Base-by-base conservation (phyloP, 441 rosid species). In the Mallotus japonicus region DNA sequence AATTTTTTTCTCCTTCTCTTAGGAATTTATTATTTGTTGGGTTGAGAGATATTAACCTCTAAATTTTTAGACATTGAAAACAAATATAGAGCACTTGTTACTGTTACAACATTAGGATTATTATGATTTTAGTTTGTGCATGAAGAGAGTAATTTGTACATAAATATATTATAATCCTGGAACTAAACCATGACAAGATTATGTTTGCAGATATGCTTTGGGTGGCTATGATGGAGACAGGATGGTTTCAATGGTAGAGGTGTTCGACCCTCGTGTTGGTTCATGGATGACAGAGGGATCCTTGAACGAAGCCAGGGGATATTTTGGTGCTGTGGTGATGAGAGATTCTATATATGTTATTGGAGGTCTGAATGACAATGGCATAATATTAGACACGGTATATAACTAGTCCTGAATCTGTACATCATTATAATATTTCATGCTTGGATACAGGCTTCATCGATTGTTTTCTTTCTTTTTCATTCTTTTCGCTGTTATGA, bases 181-280 rank as follows among this genome's bases (percentile, higher is more conserved):
- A 49, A 37, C 15, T 40, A 17, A 47, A 71, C 47, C 54, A 59
- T 8, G 53, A 24, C 28, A 68, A 59, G n/a, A 16, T 32, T 32
- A 58, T 56, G 63, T 32, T 62, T 67, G 78, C 71, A 85, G 88
- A 53, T 81, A 83, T 73, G 86, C 84, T 16, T 54, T 80, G 8
- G 88, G 84, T 32, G 86, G 88, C n/a, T 77, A 65, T 73, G 77
- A 80, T 72, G 88, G 86, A 47, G 50, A 32, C 8, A 61, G 14
- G n/a, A 85, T 77, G 83, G 76, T 75, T n/a, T 66, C 83, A 15
- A 70, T 79, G 9, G 81, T 83, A 5, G 86, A 85, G 72, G 62
- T 81, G 12, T 81, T 72, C 16, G 88, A 85, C 24, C 88, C 88
- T 17, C 82, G 83, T 57, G 55, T 68, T 64, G 80, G 78, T 60